Evolutionary conservation across 805 yeast species (phyloP).

Genomic region (Sungouiella blattae): DNA sequence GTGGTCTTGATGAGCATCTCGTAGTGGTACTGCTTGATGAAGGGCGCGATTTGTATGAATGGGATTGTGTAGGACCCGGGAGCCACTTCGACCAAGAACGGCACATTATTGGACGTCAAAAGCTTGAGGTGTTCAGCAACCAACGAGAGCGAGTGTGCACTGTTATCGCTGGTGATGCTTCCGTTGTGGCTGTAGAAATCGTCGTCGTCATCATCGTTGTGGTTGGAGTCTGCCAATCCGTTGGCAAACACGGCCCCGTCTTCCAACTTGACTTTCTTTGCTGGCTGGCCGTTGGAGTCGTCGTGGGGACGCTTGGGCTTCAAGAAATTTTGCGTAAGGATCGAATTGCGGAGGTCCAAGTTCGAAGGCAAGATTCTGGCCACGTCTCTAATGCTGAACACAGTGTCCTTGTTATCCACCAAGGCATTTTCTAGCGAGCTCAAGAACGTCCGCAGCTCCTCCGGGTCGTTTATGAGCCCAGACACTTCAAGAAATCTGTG

Average conservation of each 20-base stretch:
- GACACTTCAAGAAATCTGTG: slow-evolving; percentile 42
- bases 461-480: slow-evolving; percentile 52
- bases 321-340: slow-evolving; percentile 38
- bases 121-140: slow-evolving; percentile 68
- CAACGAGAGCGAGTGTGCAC: slow-evolving; percentile 26
- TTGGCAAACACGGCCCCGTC: slow-evolving; percentile 10
- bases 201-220: slow-evolving; percentile 11
- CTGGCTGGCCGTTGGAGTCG: slow-evolving; percentile 2
- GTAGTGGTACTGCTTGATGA: slow-evolving; percentile 46
- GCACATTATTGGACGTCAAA: slow-evolving; percentile 47
- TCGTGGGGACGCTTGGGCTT: slow-evolving; percentile 26
- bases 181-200: slow-evolving; percentile 10
- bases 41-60: slow-evolving; percentile 45
- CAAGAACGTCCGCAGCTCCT: slow-evolving; percentile 25
- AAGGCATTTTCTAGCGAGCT: slow-evolving; percentile 29
- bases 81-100: slow-evolving; percentile 58
- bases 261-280: slow-evolving; percentile 43
- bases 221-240: not conserved
- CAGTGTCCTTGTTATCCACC: slow-evolving; percentile 34
- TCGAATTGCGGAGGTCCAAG: slow-evolving; percentile 44
- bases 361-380: slow-evolving; percentile 34
- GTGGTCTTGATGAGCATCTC: slow-evolving; percentile 59
- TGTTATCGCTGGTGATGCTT: slow-evolving; percentile 18
- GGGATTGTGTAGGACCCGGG: slow-evolving; percentile 63
- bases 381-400: slow-evolving; percentile 32